Evolutionary conservation across 805 yeast species (phyloP).

Genomic region (Schizosaccharomyces lindneri): DNA sequence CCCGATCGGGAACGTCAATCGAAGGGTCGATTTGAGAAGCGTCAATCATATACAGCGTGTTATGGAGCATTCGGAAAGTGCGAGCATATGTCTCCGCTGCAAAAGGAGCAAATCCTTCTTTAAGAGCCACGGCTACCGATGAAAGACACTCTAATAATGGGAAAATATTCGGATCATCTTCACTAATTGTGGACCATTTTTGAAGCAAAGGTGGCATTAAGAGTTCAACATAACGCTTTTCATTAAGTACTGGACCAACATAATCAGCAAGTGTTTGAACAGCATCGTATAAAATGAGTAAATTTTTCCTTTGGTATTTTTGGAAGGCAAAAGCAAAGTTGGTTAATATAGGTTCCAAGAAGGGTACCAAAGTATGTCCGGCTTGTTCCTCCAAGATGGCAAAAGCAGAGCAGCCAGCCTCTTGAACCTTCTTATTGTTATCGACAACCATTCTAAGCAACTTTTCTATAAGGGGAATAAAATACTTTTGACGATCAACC

Average conservation of each 20-base stretch:
- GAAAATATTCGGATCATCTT: constrained; percentile 70
- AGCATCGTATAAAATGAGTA: constrained; percentile 67
- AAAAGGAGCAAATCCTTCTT: constrained; percentile 65
- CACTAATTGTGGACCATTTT: constrained; percentile 55
- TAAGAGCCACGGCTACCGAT: constrained; percentile 65
- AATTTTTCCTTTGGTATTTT: constrained; percentile 56
- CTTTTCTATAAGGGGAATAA: constrained; percentile 54
- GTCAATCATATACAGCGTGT: constrained; percentile 42
- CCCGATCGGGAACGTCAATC: constrained; percentile 50
- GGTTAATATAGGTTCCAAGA: constrained; percentile 38
- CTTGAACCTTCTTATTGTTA: constrained; percentile 77
- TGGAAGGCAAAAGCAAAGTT: constrained; percentile 53
- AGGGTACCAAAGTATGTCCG: constrained; percentile 36
- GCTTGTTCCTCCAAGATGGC: constrained; percentile 62
- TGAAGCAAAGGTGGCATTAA: constrained; percentile 59
- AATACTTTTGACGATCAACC: constrained; percentile 38
- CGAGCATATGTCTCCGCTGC: constrained; percentile 70
- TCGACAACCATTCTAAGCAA: constrained; percentile 23
- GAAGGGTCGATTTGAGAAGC: constrained; percentile 38
- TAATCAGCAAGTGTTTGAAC: constrained; percentile 72
- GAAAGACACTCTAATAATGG: constrained; percentile 83
- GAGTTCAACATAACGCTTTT: constrained; percentile 30
- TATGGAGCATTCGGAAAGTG: constrained; percentile 41
- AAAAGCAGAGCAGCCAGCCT: constrained; percentile 72
- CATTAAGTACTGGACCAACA: constrained; percentile 30